Percentiles rank a stretch among this genome's conserved stretches.
These are phyloP conservation scores for Abrus pulchellus DNA, from an alignment of 306 rosid genomes.

Conservation along the genomic window DNA sequence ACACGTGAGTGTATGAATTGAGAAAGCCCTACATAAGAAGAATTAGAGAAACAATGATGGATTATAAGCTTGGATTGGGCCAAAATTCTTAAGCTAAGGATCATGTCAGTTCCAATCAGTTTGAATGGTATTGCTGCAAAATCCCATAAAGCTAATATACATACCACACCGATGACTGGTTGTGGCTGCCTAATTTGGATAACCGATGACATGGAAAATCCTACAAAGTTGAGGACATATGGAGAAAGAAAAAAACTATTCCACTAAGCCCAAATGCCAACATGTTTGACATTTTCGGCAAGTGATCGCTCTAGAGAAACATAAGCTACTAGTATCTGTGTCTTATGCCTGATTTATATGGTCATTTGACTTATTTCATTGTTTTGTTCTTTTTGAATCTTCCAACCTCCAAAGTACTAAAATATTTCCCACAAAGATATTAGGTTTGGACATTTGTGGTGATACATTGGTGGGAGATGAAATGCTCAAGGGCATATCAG, in stretches of 20 bases:
- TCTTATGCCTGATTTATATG: constrained; percentile 11
- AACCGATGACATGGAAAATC: background rate
- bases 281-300: constrained; percentile 8
- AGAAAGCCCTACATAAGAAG: background rate
- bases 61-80: background rate
- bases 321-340: constrained; percentile 17
- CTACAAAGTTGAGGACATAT: background rate
- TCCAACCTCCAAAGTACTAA: constrained; percentile 55
- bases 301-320: background rate
- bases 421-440: constrained; percentile 84
- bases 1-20: background rate
- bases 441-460: constrained; percentile 99
- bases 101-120: constrained; percentile 23
- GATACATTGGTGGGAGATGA: constrained; percentile 99
- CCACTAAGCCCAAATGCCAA: constrained; percentile 9
- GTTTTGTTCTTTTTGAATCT: constrained; percentile 32
- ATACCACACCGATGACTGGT: background rate
- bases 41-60: constrained; percentile 22
- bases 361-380: background rate
- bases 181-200: constrained; percentile 1
- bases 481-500: constrained; percentile 99
- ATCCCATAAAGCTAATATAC: background rate
- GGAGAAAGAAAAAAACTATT: background rate
- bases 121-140: background rate
- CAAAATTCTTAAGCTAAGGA: constrained; percentile 5